Conservation (phyloP, 2,329 filamentous ascomycete species). For the Microcera coccophila region DNA sequence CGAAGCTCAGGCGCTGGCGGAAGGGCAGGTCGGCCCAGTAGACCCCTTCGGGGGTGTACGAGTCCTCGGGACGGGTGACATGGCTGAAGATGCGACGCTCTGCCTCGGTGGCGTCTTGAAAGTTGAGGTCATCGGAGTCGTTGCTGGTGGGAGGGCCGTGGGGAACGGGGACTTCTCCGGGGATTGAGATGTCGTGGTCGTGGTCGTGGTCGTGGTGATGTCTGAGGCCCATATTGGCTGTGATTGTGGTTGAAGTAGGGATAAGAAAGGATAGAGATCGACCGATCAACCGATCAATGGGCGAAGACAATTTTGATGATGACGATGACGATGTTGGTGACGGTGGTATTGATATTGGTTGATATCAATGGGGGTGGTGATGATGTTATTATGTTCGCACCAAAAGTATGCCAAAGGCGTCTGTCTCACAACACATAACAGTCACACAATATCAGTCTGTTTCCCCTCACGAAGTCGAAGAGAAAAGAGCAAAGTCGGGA, state of each 20-base stretch:
- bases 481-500: not conserved
- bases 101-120: slow-evolving; percentile 41
- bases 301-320: not conserved
- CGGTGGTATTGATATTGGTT: not conserved
- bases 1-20: slow-evolving; percentile 67
- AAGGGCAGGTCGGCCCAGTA: slow-evolving; percentile 92
- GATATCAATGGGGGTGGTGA: not conserved
- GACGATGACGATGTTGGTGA: not conserved
- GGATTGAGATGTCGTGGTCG: slow-evolving; percentile 37
- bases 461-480: not conserved
- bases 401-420: too few relatives aligned
- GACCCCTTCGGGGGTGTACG: slow-evolving; percentile 72
- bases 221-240: not conserved
- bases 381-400: not conserved
- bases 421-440: not conserved
- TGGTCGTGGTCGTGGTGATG: slow-evolving; percentile 29
- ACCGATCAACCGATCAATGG: slow-evolving; percentile 2
- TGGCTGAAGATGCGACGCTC: slow-evolving; percentile 67
- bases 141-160: slow-evolving; percentile 46
- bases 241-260: slow-evolving; percentile 2
- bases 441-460: not conserved
- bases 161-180: slow-evolving; percentile 53
- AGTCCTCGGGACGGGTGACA: slow-evolving; percentile 83
- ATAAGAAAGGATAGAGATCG: slow-evolving; percentile 1
- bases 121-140: slow-evolving; percentile 48